A percentile compares a stretch with the other conserved stretches of the same genome.
These are phyloP conservation scores for Gastrodia elata DNA, from an alignment of 106 monocot genomes.

Conservation along the genomic window DNA sequence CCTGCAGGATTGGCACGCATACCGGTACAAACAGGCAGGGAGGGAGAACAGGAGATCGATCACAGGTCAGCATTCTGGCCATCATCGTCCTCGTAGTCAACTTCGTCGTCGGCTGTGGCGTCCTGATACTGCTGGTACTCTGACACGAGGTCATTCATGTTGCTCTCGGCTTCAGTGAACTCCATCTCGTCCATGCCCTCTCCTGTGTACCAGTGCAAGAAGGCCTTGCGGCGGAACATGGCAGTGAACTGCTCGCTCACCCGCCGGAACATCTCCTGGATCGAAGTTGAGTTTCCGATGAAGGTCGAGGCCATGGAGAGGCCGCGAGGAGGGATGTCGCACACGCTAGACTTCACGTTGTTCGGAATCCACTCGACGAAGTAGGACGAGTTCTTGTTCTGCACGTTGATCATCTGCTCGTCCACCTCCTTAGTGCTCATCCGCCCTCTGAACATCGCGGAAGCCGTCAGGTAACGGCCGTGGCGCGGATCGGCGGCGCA, in stretches of 20 bases:
- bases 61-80: too few relatives aligned
- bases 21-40: too few relatives aligned
- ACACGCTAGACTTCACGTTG: slow-evolving; percentile 43
- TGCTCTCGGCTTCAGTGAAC: slow-evolving; percentile 71
- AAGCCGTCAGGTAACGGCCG: slow-evolving; percentile 51
- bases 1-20: too few relatives aligned
- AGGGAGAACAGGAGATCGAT: too few relatives aligned
- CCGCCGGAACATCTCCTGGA: slow-evolving; percentile 81
- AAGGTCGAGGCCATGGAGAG: slow-evolving; percentile 71
- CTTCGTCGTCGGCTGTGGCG: slow-evolving; percentile 53
- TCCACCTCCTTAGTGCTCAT: slow-evolving; percentile 67
- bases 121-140: slow-evolving; percentile 81
- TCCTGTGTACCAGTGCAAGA: slow-evolving; percentile 73
- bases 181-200: slow-evolving; percentile 85
- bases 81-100: slow-evolving; percentile 29
- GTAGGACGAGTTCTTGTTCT: slow-evolving; percentile 65
- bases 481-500: slow-evolving; percentile 48
- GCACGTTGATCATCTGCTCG: slow-evolving; percentile 58
- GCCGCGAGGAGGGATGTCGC: slow-evolving; percentile 46
- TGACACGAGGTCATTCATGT: slow-evolving; percentile 64
- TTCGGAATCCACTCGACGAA: slow-evolving; percentile 60
- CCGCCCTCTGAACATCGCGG: slow-evolving; percentile 55
- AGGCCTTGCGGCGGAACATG: slow-evolving; percentile 75
- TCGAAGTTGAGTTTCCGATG: slow-evolving; percentile 77
- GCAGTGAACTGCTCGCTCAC: slow-evolving; percentile 83